Evolutionary conservation across 345 rosid genomes (phyloP), one percentile per base, ranked within the genome.

Genomic region (Kernera saxatilis): DNA sequence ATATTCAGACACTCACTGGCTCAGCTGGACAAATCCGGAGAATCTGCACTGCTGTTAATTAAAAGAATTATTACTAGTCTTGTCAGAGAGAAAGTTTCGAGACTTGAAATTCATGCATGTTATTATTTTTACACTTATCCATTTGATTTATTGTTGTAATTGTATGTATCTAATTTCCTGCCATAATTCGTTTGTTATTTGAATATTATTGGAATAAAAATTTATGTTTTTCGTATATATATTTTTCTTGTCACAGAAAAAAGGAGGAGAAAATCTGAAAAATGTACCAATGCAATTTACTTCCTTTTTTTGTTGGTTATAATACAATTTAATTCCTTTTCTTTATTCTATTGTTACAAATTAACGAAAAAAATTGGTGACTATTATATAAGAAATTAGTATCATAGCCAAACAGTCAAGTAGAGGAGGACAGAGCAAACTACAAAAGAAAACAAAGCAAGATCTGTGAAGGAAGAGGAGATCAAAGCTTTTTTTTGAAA

Each of bases 1-100:
- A 84, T 50, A 76, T 84, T 8, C 51, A 64, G 22, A 63, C 83
- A 19, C 78, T 78, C 5, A 80, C 82, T 0, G 84, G 82, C 17
- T 41, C 84, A 37, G 70, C 76, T 9, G 75, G 88, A 5, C 67
- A 76, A 65, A 78, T 83, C 21, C 71, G 83, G 10, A 78, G 64
- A 43, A 55, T 77, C 3, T 81, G 84, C 78, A 60, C 62, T 37
- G 78, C 58, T 27, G 54, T 69, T 33, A 83, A 83, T 19, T 83
- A 74, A 60, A 52, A 52, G 12, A 41, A 21, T 33, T 37, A 62
- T 22, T 19, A 14, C 60, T 10, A 39, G 18, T 10, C 18, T 30
- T 30, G 14, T 51, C 36, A 19, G 1, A 39, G 1, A 39, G 1
- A 39, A 52, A 43, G 40, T 13, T 54, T 64, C 6, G 12, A 44